These are phyloP conservation scores for Lactarius vividus DNA, from an alignment of 768 basidiomycete species.

Conservation along the genomic window DNA sequence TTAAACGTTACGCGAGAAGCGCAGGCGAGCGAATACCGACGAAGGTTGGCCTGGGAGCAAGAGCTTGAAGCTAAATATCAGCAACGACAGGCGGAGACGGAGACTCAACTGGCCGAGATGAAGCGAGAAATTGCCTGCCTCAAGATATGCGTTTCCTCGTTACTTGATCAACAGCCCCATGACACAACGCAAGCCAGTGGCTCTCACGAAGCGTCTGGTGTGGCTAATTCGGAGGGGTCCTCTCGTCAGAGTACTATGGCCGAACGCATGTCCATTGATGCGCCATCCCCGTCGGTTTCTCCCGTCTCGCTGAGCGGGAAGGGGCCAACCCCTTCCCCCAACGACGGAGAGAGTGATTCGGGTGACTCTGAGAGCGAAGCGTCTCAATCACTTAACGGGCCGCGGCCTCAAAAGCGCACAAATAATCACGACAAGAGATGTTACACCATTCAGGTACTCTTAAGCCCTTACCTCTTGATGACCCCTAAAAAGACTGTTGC, in stretches of 20 bases:
- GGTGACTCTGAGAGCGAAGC: slow-evolving; percentile 38
- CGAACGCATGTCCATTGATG: slow-evolving; percentile 29
- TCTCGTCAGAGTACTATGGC: neutral
- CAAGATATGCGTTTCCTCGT: slow-evolving; percentile 38
- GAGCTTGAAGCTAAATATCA: slow-evolving; percentile 61
- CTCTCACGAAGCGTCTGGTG: slow-evolving; percentile 1
- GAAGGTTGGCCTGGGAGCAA: slow-evolving; percentile 65
- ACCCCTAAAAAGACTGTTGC: slow-evolving; percentile 5
- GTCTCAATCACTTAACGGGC: slow-evolving; percentile 33
- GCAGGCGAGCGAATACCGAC: slow-evolving; percentile 56
- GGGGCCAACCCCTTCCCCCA: slow-evolving; percentile 19
- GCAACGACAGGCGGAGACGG: slow-evolving; percentile 57
- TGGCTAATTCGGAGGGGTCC: slow-evolving; percentile 1
- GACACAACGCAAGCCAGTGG: slow-evolving; percentile 4
- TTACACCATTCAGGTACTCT: slow-evolving; percentile 61
- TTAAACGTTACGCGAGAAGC: slow-evolving; percentile 56
- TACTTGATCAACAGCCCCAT: slow-evolving; percentile 2
- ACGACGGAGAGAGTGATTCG: slow-evolving; percentile 13
- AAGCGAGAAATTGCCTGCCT: slow-evolving; percentile 51
- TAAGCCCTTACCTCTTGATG: slow-evolving; percentile 20
- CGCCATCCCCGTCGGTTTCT: slow-evolving; percentile 37
- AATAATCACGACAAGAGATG: slow-evolving; percentile 65
- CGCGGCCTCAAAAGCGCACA: slow-evolving; percentile 42
- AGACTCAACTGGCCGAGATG: slow-evolving; percentile 53
- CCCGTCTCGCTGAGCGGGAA: slow-evolving; percentile 33